Conservation (phyloP, 768 basidiomycete species). For the Kwoniella heveanensis region DNA sequence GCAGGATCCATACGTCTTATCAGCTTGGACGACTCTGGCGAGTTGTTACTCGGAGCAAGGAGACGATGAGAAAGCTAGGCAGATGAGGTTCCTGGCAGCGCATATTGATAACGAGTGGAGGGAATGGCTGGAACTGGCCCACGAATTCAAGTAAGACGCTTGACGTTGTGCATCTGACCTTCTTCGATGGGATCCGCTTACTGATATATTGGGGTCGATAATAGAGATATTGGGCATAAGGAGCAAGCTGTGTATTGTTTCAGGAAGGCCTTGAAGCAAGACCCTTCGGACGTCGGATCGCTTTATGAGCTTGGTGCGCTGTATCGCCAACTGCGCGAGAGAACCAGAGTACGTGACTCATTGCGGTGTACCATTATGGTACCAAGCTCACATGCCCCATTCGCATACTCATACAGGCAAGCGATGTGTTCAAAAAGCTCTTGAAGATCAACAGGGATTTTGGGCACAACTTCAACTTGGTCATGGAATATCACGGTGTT, state of each 20-base stretch:
- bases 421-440: conserved; percentile 68
- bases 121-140: conserved; percentile 82
- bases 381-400: conserved; percentile 11
- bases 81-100: conserved; percentile 84
- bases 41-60: conserved; percentile 76
- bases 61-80: conserved; percentile 71
- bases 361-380: too few species aligned
- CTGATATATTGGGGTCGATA: neutral
- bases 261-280: conserved; percentile 73
- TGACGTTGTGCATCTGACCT: conserved; percentile 1
- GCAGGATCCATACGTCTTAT: conserved; percentile 79
- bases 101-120: conserved; percentile 81
- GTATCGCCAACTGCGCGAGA: conserved; percentile 73
- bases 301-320: conserved; percentile 86
- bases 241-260: conserved; percentile 87
- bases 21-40: conserved; percentile 86
- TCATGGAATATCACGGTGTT: conserved; percentile 75
- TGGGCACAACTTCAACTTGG: conserved; percentile 70
- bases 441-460: conserved; percentile 67
- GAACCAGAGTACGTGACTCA: conserved; percentile 72
- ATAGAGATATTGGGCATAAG: conserved; percentile 25
- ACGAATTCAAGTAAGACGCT: conserved; percentile 67
- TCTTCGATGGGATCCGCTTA: neutral
- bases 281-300: conserved; percentile 79
- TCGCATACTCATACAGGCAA: conserved; percentile 58